Conservation (phyloP, 208 protist species). For the Vickermania spadyakhi region DNA sequence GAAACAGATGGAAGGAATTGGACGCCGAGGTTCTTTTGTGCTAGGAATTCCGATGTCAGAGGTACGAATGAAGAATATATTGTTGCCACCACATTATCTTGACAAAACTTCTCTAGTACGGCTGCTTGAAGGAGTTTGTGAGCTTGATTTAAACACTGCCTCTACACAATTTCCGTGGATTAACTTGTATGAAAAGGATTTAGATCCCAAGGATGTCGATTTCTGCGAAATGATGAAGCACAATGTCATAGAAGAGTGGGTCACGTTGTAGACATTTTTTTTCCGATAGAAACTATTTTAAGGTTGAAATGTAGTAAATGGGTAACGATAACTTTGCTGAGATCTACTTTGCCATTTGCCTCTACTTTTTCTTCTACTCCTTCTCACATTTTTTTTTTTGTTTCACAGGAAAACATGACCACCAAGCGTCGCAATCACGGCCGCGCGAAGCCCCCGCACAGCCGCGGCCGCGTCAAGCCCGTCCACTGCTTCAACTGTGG, state of each 20-base stretch:
- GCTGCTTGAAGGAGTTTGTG: conserved; percentile 39
- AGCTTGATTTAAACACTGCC: conserved; percentile 15
- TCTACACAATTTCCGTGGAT: conserved; percentile 43
- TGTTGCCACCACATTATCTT: conserved; percentile 68
- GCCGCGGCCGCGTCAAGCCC: conserved; percentile 84
- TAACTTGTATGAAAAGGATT: conserved; percentile 55
- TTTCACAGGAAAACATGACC: conserved; percentile 54
- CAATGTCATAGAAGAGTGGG: conserved; percentile 72
- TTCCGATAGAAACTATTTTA: neutral
- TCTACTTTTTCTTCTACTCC: too few species aligned
- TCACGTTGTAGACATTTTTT: conserved; percentile 40
- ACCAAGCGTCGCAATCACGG: conserved; percentile 92
- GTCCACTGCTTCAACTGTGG: conserved; percentile 93
- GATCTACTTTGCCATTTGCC: too few species aligned
- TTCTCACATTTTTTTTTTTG: too few species aligned
- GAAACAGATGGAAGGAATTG: conserved; percentile 82
- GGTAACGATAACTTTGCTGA: too few species aligned
- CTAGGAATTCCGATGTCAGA: conserved; percentile 61
- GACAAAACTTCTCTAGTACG: conserved; percentile 56
- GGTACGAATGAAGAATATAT: conserved; percentile 58
- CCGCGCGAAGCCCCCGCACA: conserved; percentile 86
- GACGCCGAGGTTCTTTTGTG: conserved; percentile 63
- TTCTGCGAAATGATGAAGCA: conserved; percentile 55
- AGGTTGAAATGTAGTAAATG: too few species aligned
- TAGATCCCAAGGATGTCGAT: conserved; percentile 66